Evolutionary conservation across 176 grass and related monocot genomes (phyloP).

Genomic region (Stipa capillata): DNA sequence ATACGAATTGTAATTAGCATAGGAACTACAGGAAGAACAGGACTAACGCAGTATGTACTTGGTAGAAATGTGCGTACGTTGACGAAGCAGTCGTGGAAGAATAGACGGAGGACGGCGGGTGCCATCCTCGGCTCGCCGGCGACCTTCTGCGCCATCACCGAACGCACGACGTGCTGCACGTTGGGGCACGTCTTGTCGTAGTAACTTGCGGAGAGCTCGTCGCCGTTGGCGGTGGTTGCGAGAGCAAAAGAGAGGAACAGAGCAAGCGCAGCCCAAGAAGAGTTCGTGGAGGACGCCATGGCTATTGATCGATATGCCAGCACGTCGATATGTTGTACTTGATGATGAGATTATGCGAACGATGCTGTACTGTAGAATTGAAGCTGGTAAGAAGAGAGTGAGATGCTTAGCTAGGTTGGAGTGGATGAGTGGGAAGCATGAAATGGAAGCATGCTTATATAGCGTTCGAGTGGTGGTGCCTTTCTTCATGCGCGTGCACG

Average conservation of each 20-base stretch:
- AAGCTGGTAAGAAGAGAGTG: background rate
- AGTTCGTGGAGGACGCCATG: background rate
- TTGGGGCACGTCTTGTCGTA: conserved; percentile 42
- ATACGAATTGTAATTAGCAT: background rate
- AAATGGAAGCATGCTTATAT: background rate
- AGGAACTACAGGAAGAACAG: too few relatives aligned
- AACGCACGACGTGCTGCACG: conserved; percentile 6
- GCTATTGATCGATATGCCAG: background rate
- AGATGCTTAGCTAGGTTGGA: background rate
- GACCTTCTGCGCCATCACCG: conserved; percentile 23
- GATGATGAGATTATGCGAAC: background rate
- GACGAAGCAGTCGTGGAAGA: conserved; percentile 72
- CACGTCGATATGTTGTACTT: too few relatives aligned
- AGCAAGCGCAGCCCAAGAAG: background rate
- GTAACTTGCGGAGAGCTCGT: conserved; percentile 13
- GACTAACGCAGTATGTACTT: background rate
- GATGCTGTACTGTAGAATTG: background rate
- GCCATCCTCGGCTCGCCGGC: conserved; percentile 19
- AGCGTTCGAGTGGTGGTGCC: background rate
- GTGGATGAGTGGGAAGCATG: background rate
- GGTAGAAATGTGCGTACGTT: conserved; percentile 35
- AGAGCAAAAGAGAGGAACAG: background rate
- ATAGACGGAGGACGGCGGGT: conserved; percentile 58
- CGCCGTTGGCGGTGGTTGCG: background rate
- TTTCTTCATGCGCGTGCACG: background rate